phyloP scores from a whole-genome alignment of 139 green algal genomes.

The Pedinophyceae sp. region DNA sequence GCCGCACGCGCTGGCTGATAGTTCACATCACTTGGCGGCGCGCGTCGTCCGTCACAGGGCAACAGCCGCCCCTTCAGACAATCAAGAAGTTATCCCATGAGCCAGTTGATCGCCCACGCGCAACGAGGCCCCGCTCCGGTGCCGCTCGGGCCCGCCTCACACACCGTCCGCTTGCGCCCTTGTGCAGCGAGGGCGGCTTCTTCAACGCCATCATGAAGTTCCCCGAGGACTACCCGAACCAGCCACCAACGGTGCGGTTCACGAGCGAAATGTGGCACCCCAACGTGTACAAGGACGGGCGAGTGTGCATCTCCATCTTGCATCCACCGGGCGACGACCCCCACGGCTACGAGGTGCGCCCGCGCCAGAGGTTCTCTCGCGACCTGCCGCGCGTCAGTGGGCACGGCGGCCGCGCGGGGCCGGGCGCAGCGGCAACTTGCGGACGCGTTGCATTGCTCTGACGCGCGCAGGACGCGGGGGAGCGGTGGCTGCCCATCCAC shows the following conservation, averaged over 20 bases:
- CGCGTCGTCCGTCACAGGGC: no score
- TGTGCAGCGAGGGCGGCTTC: conserved; percentile 93
- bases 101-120: no score
- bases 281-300: conserved; percentile 90
- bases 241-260: conserved; percentile 81
- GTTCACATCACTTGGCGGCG: neutral
- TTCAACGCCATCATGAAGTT: conserved; percentile 94
- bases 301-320: conserved; percentile 99
- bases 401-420: no score
- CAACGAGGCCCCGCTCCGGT: no score
- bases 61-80: no score
- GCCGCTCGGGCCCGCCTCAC: no score
- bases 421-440: no score
- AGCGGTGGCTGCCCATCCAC: conserved; percentile 94
- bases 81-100: no score
- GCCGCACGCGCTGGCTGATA: neutral
- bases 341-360: conserved; percentile 92
- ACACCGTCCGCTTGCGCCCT: no score
- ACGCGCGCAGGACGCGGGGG: conserved; percentile 63
- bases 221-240: conserved; percentile 95
- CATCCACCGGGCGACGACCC: conserved; percentile 90
- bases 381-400: no score
- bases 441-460: no score
- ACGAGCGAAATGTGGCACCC: conserved; percentile 98
- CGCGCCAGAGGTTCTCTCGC: no score